Evolutionary conservation across 2,329 filamentous ascomycete genomes (phyloP).

Genomic region (Clarireedia homoeocarpa): DNA sequence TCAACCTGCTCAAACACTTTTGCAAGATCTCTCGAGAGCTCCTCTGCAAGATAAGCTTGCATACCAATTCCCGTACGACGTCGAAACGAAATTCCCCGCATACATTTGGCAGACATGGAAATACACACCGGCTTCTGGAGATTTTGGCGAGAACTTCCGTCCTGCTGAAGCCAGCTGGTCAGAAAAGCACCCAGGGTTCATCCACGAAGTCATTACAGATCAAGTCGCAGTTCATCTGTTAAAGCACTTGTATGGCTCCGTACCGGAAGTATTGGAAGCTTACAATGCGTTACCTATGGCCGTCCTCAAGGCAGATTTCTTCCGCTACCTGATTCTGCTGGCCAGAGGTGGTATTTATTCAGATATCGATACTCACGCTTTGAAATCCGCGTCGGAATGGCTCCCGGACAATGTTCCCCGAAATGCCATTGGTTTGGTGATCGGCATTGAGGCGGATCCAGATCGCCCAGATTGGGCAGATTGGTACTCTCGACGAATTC

Average conservation of each 20-base stretch:
- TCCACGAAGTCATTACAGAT: constrained; percentile 97
- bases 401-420: constrained; percentile 70
- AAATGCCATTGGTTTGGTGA: constrained; percentile 72
- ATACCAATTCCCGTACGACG: constrained; percentile 91
- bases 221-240: constrained; percentile 74
- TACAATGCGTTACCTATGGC: constrained; percentile 66
- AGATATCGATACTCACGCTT: constrained; percentile 83
- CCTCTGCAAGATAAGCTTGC: constrained; percentile 73
- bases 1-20: constrained; percentile 17
- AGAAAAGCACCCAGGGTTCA: constrained; percentile 76
- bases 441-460: constrained; percentile 95
- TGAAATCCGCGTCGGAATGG: constrained; percentile 82
- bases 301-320: constrained; percentile 69
- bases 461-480: constrained; percentile 86
- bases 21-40: constrained; percentile 57
- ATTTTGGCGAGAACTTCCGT: constrained; percentile 69
- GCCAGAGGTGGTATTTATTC: constrained; percentile 78
- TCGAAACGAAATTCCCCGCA: constrained; percentile 81
- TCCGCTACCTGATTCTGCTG: constrained; percentile 63
- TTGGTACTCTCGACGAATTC: constrained; percentile 93
- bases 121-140: constrained; percentile 64
- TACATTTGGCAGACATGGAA: constrained; percentile 99
- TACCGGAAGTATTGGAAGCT: constrained; percentile 72
- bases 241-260: constrained; percentile 74
- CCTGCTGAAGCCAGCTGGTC: constrained; percentile 87